Evolutionary conservation across 768 basidiomycete genomes (phyloP).

Genomic region (Chalciporus sphaerocephalus): DNA sequence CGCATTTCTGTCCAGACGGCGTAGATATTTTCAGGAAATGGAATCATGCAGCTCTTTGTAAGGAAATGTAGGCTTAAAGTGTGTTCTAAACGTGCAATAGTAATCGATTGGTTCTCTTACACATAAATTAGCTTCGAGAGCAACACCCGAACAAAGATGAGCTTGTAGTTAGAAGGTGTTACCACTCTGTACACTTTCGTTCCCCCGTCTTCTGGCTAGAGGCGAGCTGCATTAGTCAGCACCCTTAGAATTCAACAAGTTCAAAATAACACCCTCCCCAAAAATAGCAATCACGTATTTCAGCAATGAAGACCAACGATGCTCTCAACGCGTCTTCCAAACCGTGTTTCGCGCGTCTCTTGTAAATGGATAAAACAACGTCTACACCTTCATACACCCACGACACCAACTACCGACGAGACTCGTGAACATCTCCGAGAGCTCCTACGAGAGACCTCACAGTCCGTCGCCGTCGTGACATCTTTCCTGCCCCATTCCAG

Average conservation of each 20-base stretch:
- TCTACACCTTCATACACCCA: conserved; percentile 3
- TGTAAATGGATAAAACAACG: background rate
- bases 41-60: background rate
- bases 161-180: no score
- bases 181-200: no score
- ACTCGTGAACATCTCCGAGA: conserved; percentile 38
- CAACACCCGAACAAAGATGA: no score
- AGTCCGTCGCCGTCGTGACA: conserved; percentile 85
- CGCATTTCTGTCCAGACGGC: conserved; percentile 28
- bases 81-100: no score
- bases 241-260: conserved; percentile 2
- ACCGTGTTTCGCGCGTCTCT: background rate
- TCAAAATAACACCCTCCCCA: conserved; percentile 1
- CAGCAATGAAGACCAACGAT: conserved; percentile 1
- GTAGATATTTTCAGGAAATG: background rate
- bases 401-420: conserved; percentile 3
- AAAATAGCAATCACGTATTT: background rate
- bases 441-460: conserved; percentile 71
- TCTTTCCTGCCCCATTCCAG: conserved; percentile 44
- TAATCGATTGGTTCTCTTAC: no score
- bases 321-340: background rate
- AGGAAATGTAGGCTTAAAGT: background rate
- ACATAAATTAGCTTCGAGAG: no score
- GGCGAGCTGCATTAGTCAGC: conserved; percentile 4
- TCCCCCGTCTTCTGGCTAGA: no score